Evolutionary conservation across 2,329 filamentous ascomycete genomes (phyloP).

Genomic region (Aureobasidium lini): DNA sequence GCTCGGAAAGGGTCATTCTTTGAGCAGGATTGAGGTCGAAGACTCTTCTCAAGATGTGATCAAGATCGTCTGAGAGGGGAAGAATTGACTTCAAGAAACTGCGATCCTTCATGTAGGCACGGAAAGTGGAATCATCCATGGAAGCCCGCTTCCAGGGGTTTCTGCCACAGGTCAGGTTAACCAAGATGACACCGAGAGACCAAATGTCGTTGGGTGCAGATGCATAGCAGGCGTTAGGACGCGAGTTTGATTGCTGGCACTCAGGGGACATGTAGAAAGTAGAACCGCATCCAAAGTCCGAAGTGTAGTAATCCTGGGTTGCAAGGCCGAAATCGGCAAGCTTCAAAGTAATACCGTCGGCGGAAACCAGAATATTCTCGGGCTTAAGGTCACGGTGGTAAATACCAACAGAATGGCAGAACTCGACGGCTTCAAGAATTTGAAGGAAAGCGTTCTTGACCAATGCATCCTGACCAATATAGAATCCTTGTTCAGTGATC

Average conservation of each 20-base stretch:
- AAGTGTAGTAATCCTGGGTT: constrained; percentile 72
- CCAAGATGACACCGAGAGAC: constrained; percentile 95
- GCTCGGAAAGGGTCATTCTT: constrained; percentile 72
- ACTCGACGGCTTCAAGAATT: constrained; percentile 90
- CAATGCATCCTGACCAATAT: constrained; percentile 84
- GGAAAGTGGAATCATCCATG: constrained; percentile 87
- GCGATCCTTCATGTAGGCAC: constrained; percentile 75
- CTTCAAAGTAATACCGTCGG: constrained; percentile 83
- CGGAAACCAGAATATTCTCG: constrained; percentile 91
- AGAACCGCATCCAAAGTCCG: constrained; percentile 95
- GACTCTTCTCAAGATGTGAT: constrained; percentile 76
- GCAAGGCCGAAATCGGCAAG: constrained; percentile 96
- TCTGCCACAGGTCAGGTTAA: constrained; percentile 94
- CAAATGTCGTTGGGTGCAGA: constrained; percentile 95
- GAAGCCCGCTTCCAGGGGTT: constrained; percentile 99
- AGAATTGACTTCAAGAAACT: constrained; percentile 90
- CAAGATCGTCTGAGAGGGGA: constrained; percentile 81
- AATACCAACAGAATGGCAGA: constrained; percentile 87
- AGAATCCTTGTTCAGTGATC: constrained; percentile 91
- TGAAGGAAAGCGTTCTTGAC: constrained; percentile 86
- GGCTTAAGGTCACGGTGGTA: constrained; percentile 98
- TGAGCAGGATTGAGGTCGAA: constrained; percentile 80
- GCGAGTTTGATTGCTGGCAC: constrained; percentile 72
- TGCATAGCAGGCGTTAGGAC: constrained; percentile 69
- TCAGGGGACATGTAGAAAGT: constrained; percentile 99